Conservation (phyloP, 164 flowering plant genomes). For the Magnolia officinalis region DNA sequence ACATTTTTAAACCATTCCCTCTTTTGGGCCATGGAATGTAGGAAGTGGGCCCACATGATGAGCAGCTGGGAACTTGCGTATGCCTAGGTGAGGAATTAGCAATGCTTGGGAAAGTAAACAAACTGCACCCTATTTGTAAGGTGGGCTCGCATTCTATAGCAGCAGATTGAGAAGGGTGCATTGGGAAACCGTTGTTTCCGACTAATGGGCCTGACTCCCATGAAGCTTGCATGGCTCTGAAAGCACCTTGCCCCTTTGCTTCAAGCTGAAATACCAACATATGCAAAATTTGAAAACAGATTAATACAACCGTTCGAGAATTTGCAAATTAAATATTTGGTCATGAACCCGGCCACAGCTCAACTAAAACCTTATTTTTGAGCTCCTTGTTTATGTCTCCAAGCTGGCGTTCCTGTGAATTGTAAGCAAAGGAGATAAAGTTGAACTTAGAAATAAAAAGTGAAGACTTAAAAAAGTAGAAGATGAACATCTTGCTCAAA, state of each 20-base stretch:
- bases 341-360: not conserved
- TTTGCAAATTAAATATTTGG: not conserved
- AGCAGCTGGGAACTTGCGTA: not conserved
- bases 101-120: not conserved
- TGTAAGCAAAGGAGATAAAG: not conserved
- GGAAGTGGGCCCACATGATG: not conserved
- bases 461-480: not conserved
- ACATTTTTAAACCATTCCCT: not conserved
- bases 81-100: not conserved
- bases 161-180: conserved; percentile 39
- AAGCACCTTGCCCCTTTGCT: conserved; percentile 42
- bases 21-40: not conserved
- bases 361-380: conserved; percentile 46
- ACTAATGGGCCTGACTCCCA: conserved; percentile 46
- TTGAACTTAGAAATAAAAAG: not conserved
- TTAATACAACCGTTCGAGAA: not conserved
- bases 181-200: conserved; percentile 34
- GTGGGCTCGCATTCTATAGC: conserved; percentile 53
- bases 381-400: conserved; percentile 82
- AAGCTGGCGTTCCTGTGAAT: conserved; percentile 69
- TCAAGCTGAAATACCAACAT: conserved; percentile 39
- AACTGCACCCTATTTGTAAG: conserved; percentile 66
- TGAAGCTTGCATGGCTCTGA: conserved; percentile 35
- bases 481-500: not conserved
- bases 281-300: not conserved